Evolutionary conservation across 1,139 yeast genomes (phyloP), one percentile per base, ranked within the genome.

Genomic region (Petasospora rhodanensis): DNA sequence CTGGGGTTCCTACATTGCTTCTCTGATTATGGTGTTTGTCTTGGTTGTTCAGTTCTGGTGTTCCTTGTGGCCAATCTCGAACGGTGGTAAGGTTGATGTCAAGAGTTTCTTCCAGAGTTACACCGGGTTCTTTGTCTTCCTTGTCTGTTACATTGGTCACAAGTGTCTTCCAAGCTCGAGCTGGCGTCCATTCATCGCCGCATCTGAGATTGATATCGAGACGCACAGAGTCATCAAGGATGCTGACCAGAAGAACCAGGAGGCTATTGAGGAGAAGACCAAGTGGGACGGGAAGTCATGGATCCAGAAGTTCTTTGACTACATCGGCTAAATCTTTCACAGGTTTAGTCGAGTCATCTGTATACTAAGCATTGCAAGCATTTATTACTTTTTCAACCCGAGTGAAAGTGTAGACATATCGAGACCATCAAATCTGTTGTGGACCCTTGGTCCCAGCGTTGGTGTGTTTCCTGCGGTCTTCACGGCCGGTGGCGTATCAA

Each of bases 11-110:
- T 61, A 55, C 43, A 64, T 70, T 45, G 91, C 91, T 18, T 51
- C 75, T 13, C 30, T 55, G 4, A 56, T 84, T 42, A 80, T 78
- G 51, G 33, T 69, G 24, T 62, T 77, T 41, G 77, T 84, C 33
- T 61, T 85, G 40, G 58, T 70, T 41, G 80, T 82, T 19, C 93
- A 83, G 59, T 76, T 81, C 57, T 81, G 86, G 86, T 64, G 75
- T 28, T 80, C 86, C 3, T 59, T 80, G 32, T 79, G 62, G 61
- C 91, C 91, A 27, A 51, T 79, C 29, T 77, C 76, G 5, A 68
- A 55, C 4, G 34, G 46, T 17, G 74, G 79, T 37, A 58, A 56
- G 50, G 71, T 79, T 50, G 40, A 51, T 38, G 51, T 47, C 4
- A 38, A 47, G 7, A 49, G 45, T 35, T 76, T 76, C 51, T 74